Base-by-base conservation (phyloP, 2,329 filamentous ascomycete species). In the Phyllosticta ampelicida region DNA sequence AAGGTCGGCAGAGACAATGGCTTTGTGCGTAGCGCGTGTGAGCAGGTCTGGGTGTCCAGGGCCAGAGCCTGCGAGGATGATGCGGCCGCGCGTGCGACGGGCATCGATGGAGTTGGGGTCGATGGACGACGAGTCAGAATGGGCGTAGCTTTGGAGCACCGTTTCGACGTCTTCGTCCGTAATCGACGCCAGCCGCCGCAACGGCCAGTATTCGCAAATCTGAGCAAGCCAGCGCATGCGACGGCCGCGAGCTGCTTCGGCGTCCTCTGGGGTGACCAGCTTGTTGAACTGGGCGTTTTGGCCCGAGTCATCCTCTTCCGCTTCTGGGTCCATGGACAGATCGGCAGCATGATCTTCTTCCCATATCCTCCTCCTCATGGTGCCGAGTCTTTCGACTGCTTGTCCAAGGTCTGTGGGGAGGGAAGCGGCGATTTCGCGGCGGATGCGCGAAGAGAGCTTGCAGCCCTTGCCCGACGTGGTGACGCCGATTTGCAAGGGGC, bases 131-230 rank as follows among this genome's bases (percentile, higher is more conserved):
- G 70, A 65, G 54, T 72, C 72, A 51, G 73, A 70, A 54, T 58
- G 65, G 48, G 78, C 75, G 66, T 95, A 96, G 2, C 87, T 84
- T 62, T 81, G 76, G n/a, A 99, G 78, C 0, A 97, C 83, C 11
- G 75, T 71, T 16, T 89, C 83, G 6, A 96, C 84, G 64, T 97
- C 91, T 9, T 80, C 80, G 66, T 96, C 89, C 3, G 82, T 86
- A 62, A 97, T 86, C 48, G 80, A 79, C 8, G 90, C 90, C 1
- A 99, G 80, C 18, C 88, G 83, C 62, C 85, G 85, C 23, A 99
- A 78, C 1, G 94, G 91, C 94, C 94, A 99, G 74, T 99, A 99
- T 76, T 99, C 94, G 78, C 94, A 99, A 55, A 99, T 90, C 70
- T 99, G 94, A 19, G 87, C 84, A 1, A 99, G 78, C 94, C 94